Percentiles rank a stretch among this genome's conserved stretches.
Conservation (phyloP, 2,329 filamentous ascomycete genomes). For the Knufia fluminis region DNA sequence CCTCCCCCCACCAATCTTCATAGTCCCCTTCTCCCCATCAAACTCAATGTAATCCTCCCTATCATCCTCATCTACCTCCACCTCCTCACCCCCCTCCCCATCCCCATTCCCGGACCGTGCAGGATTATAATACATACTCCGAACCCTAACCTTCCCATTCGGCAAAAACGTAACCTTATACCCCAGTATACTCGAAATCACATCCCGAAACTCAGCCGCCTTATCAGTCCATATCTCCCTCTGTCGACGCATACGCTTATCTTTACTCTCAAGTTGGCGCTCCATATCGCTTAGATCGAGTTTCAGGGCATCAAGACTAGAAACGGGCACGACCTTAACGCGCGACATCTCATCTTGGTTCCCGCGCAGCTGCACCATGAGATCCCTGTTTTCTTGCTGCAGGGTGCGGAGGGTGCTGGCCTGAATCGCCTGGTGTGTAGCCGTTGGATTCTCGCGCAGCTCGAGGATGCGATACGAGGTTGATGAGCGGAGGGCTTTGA, state of each 20-base stretch:
- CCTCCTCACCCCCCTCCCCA: constrained; percentile 48
- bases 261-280: constrained; percentile 55
- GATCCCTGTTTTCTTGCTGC: constrained; percentile 71
- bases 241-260: constrained; percentile 75
- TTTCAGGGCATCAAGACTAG: constrained; percentile 64
- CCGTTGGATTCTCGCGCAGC: constrained; percentile 83
- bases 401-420: constrained; percentile 67
- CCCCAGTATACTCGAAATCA: constrained; percentile 81
- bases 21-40: constrained; percentile 86
- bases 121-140: constrained; percentile 71
- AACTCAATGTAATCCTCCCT: constrained; percentile 61
- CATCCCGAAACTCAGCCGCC: constrained; percentile 88
- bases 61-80: constrained; percentile 28
- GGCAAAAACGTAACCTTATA: constrained; percentile 95
- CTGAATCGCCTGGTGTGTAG: constrained; percentile 77
- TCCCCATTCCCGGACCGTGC: too few relatives aligned
- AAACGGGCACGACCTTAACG: constrained; percentile 61
- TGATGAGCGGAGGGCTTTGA: constrained; percentile 56
- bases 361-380: constrained; percentile 61
- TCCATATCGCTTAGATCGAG: constrained; percentile 66
- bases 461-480: constrained; percentile 75
- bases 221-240: constrained; percentile 91
- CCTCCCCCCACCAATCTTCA: constrained; percentile 93
- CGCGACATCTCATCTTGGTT: constrained; percentile 30
- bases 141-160: constrained; percentile 92